Base-by-base conservation (phyloP, 2,329 filamentous ascomycete species). In the Ceratocystis ficicola region DNA sequence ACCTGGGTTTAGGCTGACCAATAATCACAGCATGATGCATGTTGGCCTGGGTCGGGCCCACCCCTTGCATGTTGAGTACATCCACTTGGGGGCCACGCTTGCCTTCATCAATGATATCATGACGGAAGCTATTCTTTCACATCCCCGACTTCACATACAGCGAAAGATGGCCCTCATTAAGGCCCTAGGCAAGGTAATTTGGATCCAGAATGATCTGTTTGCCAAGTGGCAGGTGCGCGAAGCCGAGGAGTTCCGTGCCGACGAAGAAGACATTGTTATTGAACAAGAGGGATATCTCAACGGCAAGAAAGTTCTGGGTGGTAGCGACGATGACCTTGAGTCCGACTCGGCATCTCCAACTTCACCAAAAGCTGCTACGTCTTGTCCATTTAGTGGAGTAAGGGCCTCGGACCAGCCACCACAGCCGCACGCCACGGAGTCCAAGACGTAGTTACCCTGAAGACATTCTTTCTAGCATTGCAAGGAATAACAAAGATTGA, bases 131-230 rank as follows among this genome's bases (percentile, higher is more conserved):
- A 85, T 93, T 64, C 80, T 93, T 59, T 86, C 82, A 2, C 82
- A 90, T 71, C 87, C 87, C 1, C 81, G 82, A 1, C 78, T 94
- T 57, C 79, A 81, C 50, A 79, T 89, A 70, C 78, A 80, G 67
- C 82, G 83, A 74, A 92, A 92, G 76, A 85, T 88, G 20, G 86
- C 83, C 22, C 80, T 93, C 2, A 81, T 92, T 59, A 89, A 87
- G 73, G 89, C 89, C 0, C 78, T 93, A 28, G 84, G 84, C 69
- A 94, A 94, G 74, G 86, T 93, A 30, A 86, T 93, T 69, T 93
- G 89, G 89, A 91, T 93, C 70, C 89, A 93, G 75, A 93, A 93
- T 72, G 89, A 93, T 73, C 79, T 93, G 30, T 89, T 93, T 73
- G 87, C 88, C 17, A 88, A 87, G 73, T 92, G 88, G 86, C 88